Base-by-base conservation (phyloP, 2,329 filamentous ascomycete species). In the Penicillium frequentans region DNA sequence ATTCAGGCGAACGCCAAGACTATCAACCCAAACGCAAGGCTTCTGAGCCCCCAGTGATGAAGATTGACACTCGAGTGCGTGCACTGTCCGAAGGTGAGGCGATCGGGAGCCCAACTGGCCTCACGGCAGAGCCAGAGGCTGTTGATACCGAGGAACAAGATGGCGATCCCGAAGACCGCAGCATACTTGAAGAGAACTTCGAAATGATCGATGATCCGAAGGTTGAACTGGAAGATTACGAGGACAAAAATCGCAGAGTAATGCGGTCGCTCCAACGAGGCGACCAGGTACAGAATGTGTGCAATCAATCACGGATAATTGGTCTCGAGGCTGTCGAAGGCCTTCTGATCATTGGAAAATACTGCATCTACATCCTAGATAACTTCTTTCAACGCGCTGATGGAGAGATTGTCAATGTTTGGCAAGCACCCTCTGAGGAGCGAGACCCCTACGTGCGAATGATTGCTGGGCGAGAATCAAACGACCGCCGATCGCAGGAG, bases 231-330 rank as follows among this genome's bases (percentile, higher is more conserved):
- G 91, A 95, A 64, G 88, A 87, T 1, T 96, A 96, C 61, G 96
- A 99, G 74, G 96, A 99, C 74, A 98, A 97, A 79, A 98, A 99
- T 69, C 86, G 96, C 45, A 97, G 97, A 74, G 93, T 99, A 45
- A 96, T 98, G 91, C 86, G 95, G 51, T 93, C 91, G 61, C 81
- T 99, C 11, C 89, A 96, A 65, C 89, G 90, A 13, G 92, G 93
- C 5, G 95, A 99, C 68, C 86, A 93, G 55, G 93, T 99, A 2
- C 91, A 97, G 71, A 90, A 91, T 55, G 91, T 97, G 1, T 96
- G 91, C 80, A 99, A 99, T 66, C 88, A 98, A 49, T 98, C 95
- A 16, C 88, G 95, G 11, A 93, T 99, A 54, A 88, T 96, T 31
- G 95, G 95, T 10, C 81, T 99, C 4, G 95, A 99, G 70, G 93